phyloP scores from a whole-genome alignment of 73 alveolate species.

The Paramecium primaurelia region DNA sequence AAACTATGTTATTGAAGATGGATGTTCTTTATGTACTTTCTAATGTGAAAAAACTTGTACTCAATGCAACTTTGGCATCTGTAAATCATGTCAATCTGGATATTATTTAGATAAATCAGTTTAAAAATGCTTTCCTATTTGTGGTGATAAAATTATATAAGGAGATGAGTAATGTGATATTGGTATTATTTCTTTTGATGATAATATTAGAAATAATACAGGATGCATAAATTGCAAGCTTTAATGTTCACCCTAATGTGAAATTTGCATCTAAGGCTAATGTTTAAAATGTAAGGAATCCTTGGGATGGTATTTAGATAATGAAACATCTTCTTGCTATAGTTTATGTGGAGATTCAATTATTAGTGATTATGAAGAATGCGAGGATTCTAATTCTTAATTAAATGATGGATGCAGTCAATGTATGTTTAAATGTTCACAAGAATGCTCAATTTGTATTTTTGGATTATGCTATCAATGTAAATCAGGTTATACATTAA shows the following conservation, averaged over 20 bases:
- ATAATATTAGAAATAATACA: background rate
- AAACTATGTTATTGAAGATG: slow-evolving; percentile 66
- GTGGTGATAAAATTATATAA: slow-evolving; percentile 5
- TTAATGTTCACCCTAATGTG: background rate
- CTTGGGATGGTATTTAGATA: background rate
- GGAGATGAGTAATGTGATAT: slow-evolving; percentile 37
- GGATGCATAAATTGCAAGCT: background rate
- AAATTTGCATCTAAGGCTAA: background rate
- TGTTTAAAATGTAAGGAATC: background rate
- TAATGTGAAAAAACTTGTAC: background rate
- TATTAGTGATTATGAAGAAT: background rate
- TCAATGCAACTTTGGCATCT: slow-evolving; percentile 41
- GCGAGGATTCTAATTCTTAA: background rate
- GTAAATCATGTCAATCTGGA: background rate
- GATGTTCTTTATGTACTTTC: slow-evolving; percentile 60
- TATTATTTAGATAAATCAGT: background rate
- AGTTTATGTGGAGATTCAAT: background rate
- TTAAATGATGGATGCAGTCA: background rate
- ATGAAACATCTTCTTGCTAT: background rate
- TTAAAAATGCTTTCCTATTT: background rate
- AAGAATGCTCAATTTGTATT: background rate
- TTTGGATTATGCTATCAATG: background rate
- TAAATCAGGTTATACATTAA: background rate
- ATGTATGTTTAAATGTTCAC: background rate
- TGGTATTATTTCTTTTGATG: slow-evolving; percentile 4